A percentile compares a stretch with the other conserved stretches of the same genome.
These are phyloP conservation scores for Avena sativa DNA, from an alignment of 176 grass and related monocot species.

Conservation along the genomic window DNA sequence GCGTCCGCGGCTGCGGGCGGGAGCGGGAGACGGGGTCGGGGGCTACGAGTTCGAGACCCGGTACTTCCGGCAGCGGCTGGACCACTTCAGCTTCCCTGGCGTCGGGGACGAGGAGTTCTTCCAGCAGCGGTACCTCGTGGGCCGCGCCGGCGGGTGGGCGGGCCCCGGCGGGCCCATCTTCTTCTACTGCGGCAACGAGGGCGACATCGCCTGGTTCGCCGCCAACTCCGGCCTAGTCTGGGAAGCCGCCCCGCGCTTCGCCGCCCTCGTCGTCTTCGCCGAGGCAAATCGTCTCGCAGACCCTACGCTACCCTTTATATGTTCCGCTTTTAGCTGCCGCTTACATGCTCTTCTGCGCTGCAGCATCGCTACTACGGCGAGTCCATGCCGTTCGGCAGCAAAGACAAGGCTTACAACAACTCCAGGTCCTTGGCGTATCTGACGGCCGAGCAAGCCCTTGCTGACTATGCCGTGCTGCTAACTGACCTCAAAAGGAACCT, in stretches of 20 bases:
- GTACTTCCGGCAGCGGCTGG: slow-evolving; percentile 86
- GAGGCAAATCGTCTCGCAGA: slow-evolving; percentile 49
- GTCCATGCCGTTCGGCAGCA: slow-evolving; percentile 92
- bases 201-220: slow-evolving; percentile 95
- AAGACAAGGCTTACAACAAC: slow-evolving; percentile 69
- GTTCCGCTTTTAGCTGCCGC: too few relatives aligned
- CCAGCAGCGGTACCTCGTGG: slow-evolving; percentile 84
- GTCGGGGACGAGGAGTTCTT: slow-evolving; percentile 57
- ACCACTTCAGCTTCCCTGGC: slow-evolving; percentile 89
- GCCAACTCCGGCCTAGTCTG: slow-evolving; percentile 93
- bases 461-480: slow-evolving; percentile 80
- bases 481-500: slow-evolving; percentile 82
- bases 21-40: background rate
- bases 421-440: slow-evolving; percentile 81
- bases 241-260: slow-evolving; percentile 85
- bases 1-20: background rate
- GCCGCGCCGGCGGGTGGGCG: slow-evolving; percentile 53
- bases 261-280: slow-evolving; percentile 93
- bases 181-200: slow-evolving; percentile 99
- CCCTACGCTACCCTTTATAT: background rate
- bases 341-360: background rate
- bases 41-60: slow-evolving; percentile 74
- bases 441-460: slow-evolving; percentile 86
- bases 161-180: slow-evolving; percentile 70
- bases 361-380: slow-evolving; percentile 99